Conservation (phyloP, 371 early-diverging fungal genomes). For the Catenaria anguillulae region DNA sequence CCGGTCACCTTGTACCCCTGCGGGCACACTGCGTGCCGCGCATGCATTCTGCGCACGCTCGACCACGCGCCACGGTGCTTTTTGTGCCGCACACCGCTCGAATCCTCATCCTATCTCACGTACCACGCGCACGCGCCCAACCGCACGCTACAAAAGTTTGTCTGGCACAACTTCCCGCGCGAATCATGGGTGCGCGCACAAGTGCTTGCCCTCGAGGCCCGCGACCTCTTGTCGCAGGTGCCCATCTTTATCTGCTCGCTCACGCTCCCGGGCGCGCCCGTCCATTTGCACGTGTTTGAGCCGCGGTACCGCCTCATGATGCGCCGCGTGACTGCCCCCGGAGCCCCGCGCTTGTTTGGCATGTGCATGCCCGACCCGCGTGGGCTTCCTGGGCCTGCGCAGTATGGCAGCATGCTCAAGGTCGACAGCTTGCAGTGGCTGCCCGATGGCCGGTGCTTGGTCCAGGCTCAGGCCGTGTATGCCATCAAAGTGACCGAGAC, state of each 20-base stretch:
- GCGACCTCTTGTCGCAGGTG: constrained; percentile 16
- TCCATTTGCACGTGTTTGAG: constrained; percentile 47
- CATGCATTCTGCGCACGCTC: constrained; percentile 35
- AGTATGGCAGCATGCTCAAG: constrained; percentile 33
- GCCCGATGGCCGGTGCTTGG: constrained; percentile 28
- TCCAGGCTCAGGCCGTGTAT: constrained; percentile 23
- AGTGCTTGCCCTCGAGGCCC: constrained; percentile 5
- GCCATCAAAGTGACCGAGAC: constrained; percentile 21
- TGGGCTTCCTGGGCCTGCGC: constrained; percentile 16
- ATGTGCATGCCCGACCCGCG: constrained; percentile 30
- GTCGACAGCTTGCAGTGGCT: constrained; percentile 23
- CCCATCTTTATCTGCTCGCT: constrained; percentile 50
- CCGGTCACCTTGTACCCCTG: constrained; percentile 45
- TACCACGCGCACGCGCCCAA: constrained; percentile 16
- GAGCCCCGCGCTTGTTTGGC: constrained; percentile 30
- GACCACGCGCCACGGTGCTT: constrained; percentile 15
- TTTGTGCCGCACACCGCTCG: not conserved
- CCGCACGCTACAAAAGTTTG: constrained; percentile 4
- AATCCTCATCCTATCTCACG: constrained; percentile 15
- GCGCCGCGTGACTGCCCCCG: constrained; percentile 32
- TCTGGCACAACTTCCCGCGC: constrained; percentile 1
- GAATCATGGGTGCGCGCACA: constrained; percentile 7
- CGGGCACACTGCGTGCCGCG: constrained; percentile 52
- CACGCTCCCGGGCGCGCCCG: constrained; percentile 43
- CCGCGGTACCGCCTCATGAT: constrained; percentile 47